Base-by-base conservation (phyloP, 2,329 filamentous ascomycete genomes). In the Graphilbum ipis-grandicollis region DNA sequence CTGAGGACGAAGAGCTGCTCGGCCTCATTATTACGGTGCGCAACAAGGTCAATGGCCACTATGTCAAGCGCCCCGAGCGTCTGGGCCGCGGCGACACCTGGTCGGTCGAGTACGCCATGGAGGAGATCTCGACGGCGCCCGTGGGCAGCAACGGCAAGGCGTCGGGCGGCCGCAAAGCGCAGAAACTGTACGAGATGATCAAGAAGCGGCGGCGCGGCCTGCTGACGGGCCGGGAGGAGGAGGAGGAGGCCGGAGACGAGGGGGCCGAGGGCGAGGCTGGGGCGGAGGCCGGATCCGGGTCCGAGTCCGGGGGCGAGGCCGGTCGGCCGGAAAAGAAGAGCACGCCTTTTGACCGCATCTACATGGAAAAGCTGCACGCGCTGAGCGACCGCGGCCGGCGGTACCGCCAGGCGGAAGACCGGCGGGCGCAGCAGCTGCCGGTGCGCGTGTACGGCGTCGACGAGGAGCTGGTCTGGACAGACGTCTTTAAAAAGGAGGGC, bases 81-180 rank as follows among this genome's bases (percentile, higher is more conserved):
- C 51, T 77, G 33, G 53, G 36, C 0, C 23, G 47, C 13, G 17
- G 9, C 6, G 53, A 51, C 40, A 73, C 44, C 49, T 94, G 86
- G 86, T 53, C 58, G 1, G 60, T 94, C n/a, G 73, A 90, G 47
- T 94, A 93, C 55, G 66, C 75, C 26, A 57, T 94, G 34, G 65
- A 68, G 33, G 79, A 45, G 28, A 46, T 46, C 17, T 9, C 21
- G 22, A 12, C 19, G 17, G 19, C 19, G 5, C 6, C 26, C 6
- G 26, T 13, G 26, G 10, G 10, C 26, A n/a, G 10, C 26, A 28
- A 23, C 21, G 21, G 26, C 26, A 28, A 28, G 14, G 10, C 6
- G 5, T 5, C 8, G 8, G 5, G 10, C 10, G 26, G 26, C 6
- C 13, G 15, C 17, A 41, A 41, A 3, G 40, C 40, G 10, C 14